Conservation (phyloP, 139 green algal genomes). For the Coelastrella sp. region DNA sequence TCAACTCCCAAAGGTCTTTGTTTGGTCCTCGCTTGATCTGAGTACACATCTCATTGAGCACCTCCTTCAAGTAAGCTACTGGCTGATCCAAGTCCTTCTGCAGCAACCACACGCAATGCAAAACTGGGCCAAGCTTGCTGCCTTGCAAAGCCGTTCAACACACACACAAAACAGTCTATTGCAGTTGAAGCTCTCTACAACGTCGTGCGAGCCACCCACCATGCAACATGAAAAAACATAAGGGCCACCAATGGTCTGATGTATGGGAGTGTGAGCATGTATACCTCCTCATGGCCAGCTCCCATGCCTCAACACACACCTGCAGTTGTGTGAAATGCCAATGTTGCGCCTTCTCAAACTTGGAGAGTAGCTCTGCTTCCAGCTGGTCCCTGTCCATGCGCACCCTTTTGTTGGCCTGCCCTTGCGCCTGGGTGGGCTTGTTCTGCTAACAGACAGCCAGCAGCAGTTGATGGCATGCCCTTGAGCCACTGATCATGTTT, state of each 20-base stretch:
- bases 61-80: constrained; percentile 64
- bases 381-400: constrained; percentile 60
- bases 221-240: neutral
- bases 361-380: constrained; percentile 55
- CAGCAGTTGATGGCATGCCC: neutral
- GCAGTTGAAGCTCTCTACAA: neutral
- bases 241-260: too few species aligned
- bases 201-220: neutral
- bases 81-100: constrained; percentile 72
- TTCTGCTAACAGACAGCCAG: neutral
- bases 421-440: neutral
- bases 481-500: too few species aligned
- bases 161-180: too few species aligned
- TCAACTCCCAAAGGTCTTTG: constrained; percentile 70
- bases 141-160: too few species aligned
- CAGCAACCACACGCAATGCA: constrained; percentile 35
- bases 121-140: neutral
- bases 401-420: constrained; percentile 19
- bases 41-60: constrained; percentile 47
- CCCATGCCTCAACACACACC: constrained; percentile 11
- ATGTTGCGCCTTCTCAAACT: constrained; percentile 69
- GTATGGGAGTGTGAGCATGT: too few species aligned
- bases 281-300: too few species aligned
- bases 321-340: constrained; percentile 73
- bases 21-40: constrained; percentile 51